Evolutionary conservation across 2,329 filamentous ascomycete genomes (phyloP), one percentile per base, ranked within the genome.

Genomic region (Elsinoe perseae): DNA sequence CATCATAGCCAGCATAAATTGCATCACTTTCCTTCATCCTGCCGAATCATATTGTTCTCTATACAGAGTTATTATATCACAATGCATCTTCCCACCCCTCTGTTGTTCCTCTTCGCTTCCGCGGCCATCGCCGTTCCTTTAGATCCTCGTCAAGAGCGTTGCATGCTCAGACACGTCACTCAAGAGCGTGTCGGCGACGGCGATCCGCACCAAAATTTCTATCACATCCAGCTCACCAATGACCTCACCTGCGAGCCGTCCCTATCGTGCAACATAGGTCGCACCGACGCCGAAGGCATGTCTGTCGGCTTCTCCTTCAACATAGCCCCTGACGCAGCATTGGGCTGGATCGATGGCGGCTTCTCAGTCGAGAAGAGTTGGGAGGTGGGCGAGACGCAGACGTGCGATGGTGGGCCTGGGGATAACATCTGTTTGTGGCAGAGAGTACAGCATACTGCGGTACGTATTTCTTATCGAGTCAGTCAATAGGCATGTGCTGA

Each of bases 371-470:
- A 44, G 40, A 44, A 44, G 21, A 23, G 20, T n/a, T 44, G 40
- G 40, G 40, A 44, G 23, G 40, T 25, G 10, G 40, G 40, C 8
- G 40, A 44, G 40, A 27, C 40, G 40, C 40, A 44, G 40, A 44
- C 40, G 20, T 44, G 40, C 25, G 40, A 44, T 25, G 40, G 40
- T 23, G 40, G 40, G 20, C 40, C 40, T 6, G 40, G 40, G 20
- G 40, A 44, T 27, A 25, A 44, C n/a, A n/a, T 44, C 25, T 44
- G 40, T 44, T 25, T 44, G 40, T 44, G 40, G 40, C 40, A 44
- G 40, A 44, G 40, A 21, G 40, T 44, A 21, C 9, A 8, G 40
- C 40, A 44, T 44, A 44, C 40, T 10, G 40, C 40, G 23, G 40
- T 44, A n/a, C 23, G 40, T 44, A 42, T 21, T 42, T 2, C 32